phyloP scores from a whole-genome alignment of 2,329 filamentous ascomycete species.

The Aspergillus clavatus region DNA sequence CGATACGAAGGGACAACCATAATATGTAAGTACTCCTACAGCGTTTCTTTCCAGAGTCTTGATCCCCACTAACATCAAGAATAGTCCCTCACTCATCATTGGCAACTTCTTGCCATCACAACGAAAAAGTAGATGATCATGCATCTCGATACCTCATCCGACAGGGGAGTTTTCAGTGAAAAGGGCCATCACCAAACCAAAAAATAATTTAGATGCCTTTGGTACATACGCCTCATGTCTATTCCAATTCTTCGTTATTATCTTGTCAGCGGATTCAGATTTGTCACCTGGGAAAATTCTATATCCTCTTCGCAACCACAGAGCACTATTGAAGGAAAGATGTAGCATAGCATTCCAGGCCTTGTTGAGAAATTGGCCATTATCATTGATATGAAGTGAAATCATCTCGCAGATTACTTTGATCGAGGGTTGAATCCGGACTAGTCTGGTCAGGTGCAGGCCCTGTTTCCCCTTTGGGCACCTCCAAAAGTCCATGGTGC shows the following conservation, averaged over 20 bases:
- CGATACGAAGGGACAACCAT: conserved; percentile 87
- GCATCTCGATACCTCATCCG: not conserved
- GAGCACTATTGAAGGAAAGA: not conserved
- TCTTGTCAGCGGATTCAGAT: not conserved
- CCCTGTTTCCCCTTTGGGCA: not conserved
- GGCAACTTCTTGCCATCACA: conserved; percentile 94
- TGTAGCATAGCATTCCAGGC: not conserved
- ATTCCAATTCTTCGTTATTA: not conserved
- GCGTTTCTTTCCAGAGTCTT: not conserved
- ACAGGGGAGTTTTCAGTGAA: not conserved
- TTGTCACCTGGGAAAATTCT: not conserved
- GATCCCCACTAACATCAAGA: conserved; percentile 5
- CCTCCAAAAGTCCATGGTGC: too few relatives aligned
- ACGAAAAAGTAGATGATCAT: conserved; percentile 44
- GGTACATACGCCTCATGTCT: not conserved
- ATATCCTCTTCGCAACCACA: not conserved
- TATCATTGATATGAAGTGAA: not conserved
- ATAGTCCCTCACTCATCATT: conserved; percentile 85
- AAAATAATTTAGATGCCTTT: not conserved
- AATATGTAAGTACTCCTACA: conserved; percentile 69
- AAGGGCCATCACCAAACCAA: not conserved
- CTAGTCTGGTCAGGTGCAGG: conserved; percentile 14
- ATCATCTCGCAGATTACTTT: not conserved
- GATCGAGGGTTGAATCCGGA: conserved; percentile 2
- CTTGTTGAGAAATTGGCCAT: not conserved